Conservation (phyloP, 2,329 filamentous ascomycete genomes). For the Clathrospora elynae region DNA sequence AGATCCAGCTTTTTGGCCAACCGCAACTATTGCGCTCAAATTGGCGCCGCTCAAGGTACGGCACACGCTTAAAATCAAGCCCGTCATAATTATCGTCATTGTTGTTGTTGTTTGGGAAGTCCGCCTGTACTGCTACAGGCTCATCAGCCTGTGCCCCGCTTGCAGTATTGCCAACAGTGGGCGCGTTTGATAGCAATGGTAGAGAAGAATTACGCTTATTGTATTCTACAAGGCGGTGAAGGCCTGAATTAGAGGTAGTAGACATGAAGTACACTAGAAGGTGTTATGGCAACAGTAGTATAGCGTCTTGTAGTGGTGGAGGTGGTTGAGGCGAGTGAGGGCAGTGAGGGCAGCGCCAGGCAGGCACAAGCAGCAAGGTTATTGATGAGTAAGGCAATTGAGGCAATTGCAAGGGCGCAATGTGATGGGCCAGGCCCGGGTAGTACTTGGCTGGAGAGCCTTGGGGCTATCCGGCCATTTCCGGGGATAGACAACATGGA, state of each 20-base stretch:
- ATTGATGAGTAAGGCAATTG: too few relatives aligned
- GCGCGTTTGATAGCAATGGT: conserved; percentile 4
- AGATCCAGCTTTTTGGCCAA: conserved; percentile 6
- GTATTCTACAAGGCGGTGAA: conserved; percentile 4
- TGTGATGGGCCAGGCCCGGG: too few relatives aligned
- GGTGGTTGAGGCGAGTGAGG: too few relatives aligned
- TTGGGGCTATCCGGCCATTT: too few relatives aligned
- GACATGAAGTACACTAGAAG: conserved; percentile 4
- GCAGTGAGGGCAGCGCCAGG: too few relatives aligned
- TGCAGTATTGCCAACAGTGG: neutral
- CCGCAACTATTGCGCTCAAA: conserved; percentile 5
- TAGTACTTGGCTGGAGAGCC: too few relatives aligned
- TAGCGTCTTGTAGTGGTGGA: too few relatives aligned
- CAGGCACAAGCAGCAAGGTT: too few relatives aligned
- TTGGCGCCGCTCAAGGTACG: conserved; percentile 11
- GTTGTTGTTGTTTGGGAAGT: neutral
- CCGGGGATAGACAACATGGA: too few relatives aligned
- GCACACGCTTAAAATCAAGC: conserved; percentile 14
- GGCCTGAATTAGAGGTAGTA: conserved; percentile 4
- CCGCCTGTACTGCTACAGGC: neutral
- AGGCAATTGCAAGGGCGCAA: too few relatives aligned
- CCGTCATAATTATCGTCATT: conserved; percentile 1
- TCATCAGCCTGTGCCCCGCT: neutral
- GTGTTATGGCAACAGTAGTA: neutral
- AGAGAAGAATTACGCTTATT: conserved; percentile 2